Conservation (phyloP, 1,284 basidiomycete genomes). For the Amylostereum chailletii region DNA sequence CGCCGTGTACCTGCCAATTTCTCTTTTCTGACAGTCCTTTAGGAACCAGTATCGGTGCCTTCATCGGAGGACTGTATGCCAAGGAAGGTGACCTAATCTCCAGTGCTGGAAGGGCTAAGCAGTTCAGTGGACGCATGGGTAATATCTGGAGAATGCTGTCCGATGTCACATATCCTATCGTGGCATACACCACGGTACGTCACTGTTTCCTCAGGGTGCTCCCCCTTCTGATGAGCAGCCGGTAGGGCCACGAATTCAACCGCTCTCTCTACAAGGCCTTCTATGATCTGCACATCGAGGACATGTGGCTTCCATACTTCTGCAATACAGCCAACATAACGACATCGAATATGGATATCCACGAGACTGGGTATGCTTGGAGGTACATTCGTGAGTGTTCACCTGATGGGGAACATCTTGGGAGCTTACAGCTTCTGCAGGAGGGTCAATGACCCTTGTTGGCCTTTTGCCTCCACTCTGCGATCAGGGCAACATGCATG, state of each 20-base stretch:
- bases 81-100: slow-evolving; percentile 88
- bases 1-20: neutral
- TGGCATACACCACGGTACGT: slow-evolving; percentile 92
- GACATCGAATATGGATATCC: slow-evolving; percentile 94
- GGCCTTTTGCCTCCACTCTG: slow-evolving; percentile 93
- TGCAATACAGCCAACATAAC: slow-evolving; percentile 99
- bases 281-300: slow-evolving; percentile 93
- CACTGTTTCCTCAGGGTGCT: slow-evolving; percentile 13
- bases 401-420: neutral
- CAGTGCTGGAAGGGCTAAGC: slow-evolving; percentile 80
- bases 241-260: slow-evolving; percentile 86
- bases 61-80: slow-evolving; percentile 96
- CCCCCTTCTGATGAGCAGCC: slow-evolving; percentile 6
- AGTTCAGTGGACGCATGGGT: slow-evolving; percentile 87
- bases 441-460: slow-evolving; percentile 96
- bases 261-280: slow-evolving; percentile 83
- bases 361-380: slow-evolving; percentile 95
- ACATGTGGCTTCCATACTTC: slow-evolving; percentile 99
- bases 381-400: slow-evolving; percentile 63
- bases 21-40: slow-evolving; percentile 11
- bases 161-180: slow-evolving; percentile 94
- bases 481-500: slow-evolving; percentile 90
- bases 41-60: slow-evolving; percentile 86
- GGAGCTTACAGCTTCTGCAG: slow-evolving; percentile 30
- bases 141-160: slow-evolving; percentile 93